Evolutionary conservation across 2,329 filamentous ascomycete species (phyloP).

Genomic region (Ceratocystis huliohia): DNA sequence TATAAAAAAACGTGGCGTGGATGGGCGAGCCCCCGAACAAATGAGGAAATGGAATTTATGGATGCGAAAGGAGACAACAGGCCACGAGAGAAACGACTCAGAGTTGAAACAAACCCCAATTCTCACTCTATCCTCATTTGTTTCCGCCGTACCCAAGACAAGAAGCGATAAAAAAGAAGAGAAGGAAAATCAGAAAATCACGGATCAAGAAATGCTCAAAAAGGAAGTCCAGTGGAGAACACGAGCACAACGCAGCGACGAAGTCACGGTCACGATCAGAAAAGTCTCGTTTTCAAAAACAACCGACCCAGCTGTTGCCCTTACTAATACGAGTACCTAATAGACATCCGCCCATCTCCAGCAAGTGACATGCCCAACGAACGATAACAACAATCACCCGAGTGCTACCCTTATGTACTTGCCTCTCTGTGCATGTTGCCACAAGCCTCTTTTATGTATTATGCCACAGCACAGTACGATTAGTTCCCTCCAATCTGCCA

Average conservation of each 20-base stretch:
- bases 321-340: not conserved
- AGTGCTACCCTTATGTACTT: not conserved
- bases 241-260: not conserved
- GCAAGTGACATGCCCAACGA: not conserved
- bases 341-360: not conserved
- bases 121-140: no score
- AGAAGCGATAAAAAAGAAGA: no score
- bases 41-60: no score
- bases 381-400: not conserved
- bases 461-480: not conserved
- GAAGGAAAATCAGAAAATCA: no score
- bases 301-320: not conserved
- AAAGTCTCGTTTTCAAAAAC: not conserved
- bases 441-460: not conserved
- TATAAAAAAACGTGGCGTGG: no score
- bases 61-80: no score
- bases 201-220: no score
- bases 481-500: no score
- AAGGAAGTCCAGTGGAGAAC: not conserved
- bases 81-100: no score
- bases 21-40: no score
- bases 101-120: no score
- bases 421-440: not conserved
- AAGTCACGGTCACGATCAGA: slow-evolving; percentile 12
- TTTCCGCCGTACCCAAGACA: no score